Evolutionary conservation across 2,329 filamentous ascomycete genomes (phyloP), one percentile per base, ranked within the genome.

Genomic region (Drechmeria coniospora): DNA sequence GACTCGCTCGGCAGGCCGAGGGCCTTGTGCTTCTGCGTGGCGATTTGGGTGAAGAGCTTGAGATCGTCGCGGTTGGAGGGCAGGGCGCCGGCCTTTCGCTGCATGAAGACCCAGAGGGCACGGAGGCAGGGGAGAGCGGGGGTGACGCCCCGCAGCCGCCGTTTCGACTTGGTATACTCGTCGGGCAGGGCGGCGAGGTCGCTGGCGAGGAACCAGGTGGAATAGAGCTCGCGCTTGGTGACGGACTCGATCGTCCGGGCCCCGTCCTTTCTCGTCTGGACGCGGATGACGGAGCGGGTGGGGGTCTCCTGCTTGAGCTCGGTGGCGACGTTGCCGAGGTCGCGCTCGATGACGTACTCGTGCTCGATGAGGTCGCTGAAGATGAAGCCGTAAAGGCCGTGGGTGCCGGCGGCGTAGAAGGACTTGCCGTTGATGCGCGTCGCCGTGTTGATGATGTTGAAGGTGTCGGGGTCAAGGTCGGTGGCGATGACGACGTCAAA

Each of bases 281-380:
- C 73, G 37, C 70, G 65, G 18, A 86, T 55, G 32, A 95, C 66
- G 40, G 69, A 74, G 29, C 87, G 72, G 5, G 87, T 94, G 15
- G 73, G 64, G 1, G 80, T 79, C 49, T 98, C 90, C 4, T 66
- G 56, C 26, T 64, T 63, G 7, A 61, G 36, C 22, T 63, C 51
- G 1, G 74, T 76, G 13, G 69, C 47, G 9, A 80, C 59, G 45
- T 95, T 95, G 32, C 79, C 75, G 36, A 78, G 75, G 35, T 82
- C 74, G 32, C 90, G 76, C 57, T 92, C 77, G 35, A 98, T 77
- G 34, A 90, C 73, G 46, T 83, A 98, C 43, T 86, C 76, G 51
- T 98, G 90, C 43, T 76, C 68, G 40, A 93, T 83, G 14, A 98
- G 66, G 50, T 98, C 90, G 32, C 80, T 79, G 50, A 98, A 98